Base-by-base conservation (phyloP, 106 monocot species). In the Dendrobium nobile region DNA sequence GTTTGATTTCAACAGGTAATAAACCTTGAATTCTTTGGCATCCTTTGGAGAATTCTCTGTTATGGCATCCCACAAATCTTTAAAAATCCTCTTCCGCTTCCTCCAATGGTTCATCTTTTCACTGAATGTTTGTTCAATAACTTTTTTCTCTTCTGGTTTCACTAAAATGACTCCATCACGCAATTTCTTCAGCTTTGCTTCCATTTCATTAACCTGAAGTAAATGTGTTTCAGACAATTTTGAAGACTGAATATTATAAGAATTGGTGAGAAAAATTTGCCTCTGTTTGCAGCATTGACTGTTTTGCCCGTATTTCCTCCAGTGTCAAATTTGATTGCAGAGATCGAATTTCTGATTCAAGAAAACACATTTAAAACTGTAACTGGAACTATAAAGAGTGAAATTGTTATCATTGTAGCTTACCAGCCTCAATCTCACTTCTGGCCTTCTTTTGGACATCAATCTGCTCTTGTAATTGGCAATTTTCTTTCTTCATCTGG, bases 101-200 rank as follows among this genome's bases (percentile, higher is more conserved):
- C 92, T 87, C 97, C 97, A 97, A 45, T 94, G 96, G 64, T 88
- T 97, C 54, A 92, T 75, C 79, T 94, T 97, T 84, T 93, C 91
- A 65, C 33, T 17, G 43, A 82, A 98, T 48, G 86, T 73, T 41
- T 90, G 90, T 85, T 94, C 86, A 18, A 90, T 85, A 18, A 75
- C 45, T 78, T 92, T 96, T 54, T 84, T 93, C 72, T 97, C 92
- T 85, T 97, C 96, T 77, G 93, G 88, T 78, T 85, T 93, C 24
- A 96, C 94, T 79, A 97, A 64, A 77, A 87, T 79, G 43, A 90
- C 82, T 31, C 93, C 96, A 79, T 79, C 82, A 6, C 88, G 74
- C 80, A 97, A 81, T 82, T 90, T 93, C 78, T 86, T 78, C 47
- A 97, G 78, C 70, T 92, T 94, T 80, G 87, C 86, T 75, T 94